A percentile compares a stretch with the other conserved stretches of the same genome.
These are phyloP conservation scores for Discostella pseudostelligera DNA, from an alignment of 108 stramenopile genomes.

Conservation along the genomic window DNA sequence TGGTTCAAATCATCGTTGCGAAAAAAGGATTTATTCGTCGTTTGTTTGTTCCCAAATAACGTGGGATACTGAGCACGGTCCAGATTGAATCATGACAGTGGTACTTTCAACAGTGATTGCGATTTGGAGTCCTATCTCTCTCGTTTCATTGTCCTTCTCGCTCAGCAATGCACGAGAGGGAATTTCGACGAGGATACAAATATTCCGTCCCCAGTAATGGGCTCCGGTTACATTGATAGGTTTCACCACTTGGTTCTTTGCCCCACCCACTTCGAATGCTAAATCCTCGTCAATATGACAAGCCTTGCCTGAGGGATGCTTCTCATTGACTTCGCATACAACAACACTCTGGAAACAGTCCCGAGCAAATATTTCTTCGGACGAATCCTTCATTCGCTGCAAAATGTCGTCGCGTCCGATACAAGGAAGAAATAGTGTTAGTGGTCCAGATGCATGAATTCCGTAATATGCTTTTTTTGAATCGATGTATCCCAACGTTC, in stretches of 20 bases:
- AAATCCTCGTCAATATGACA: constrained; percentile 56
- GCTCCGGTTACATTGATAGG: constrained; percentile 46
- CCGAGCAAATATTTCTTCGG: neutral
- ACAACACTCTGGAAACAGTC: constrained; percentile 54
- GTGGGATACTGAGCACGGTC: constrained; percentile 68
- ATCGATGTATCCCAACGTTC: constrained; percentile 66
- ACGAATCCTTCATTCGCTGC: neutral
- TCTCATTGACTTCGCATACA: constrained; percentile 72
- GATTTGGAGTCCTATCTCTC: constrained; percentile 43
- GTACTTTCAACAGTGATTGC: constrained; percentile 39
- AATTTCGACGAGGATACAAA: constrained; percentile 49
- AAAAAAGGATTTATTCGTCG: neutral
- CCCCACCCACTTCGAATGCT: constrained; percentile 48
- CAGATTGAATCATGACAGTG: constrained; percentile 36
- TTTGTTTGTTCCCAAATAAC: constrained; percentile 62
- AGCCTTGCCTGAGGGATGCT: constrained; percentile 32
- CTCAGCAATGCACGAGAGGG: constrained; percentile 44
- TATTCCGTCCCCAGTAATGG: constrained; percentile 54
- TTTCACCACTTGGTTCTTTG: constrained; percentile 14
- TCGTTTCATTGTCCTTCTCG: constrained; percentile 2
- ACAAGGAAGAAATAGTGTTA: constrained; percentile 58
- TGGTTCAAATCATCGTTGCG: neutral
- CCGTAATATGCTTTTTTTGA: constrained; percentile 71
- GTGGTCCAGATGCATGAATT: constrained; percentile 41
- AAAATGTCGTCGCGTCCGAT: constrained; percentile 14